These are phyloP conservation scores for Colletotrichum noveboracense DNA, from an alignment of 2,329 filamentous ascomycete genomes.

Conservation along the genomic window DNA sequence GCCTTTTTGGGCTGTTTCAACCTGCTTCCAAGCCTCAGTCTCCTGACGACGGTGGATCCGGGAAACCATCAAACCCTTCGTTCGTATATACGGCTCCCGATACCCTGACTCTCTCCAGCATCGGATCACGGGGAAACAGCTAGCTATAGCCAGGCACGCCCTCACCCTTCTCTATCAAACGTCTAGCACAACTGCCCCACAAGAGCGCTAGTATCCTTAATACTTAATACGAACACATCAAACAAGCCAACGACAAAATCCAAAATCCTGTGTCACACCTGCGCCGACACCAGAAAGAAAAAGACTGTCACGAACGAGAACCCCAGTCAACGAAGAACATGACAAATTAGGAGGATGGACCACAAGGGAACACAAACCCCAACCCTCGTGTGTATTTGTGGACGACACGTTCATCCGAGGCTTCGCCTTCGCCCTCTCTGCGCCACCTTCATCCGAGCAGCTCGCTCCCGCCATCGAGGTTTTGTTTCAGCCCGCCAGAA, in stretches of 20 bases:
- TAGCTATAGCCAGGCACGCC: rapidly evolving
- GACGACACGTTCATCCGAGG: not conserved
- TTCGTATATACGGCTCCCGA: not conserved
- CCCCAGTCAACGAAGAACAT: not conserved
- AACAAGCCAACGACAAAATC: not conserved
- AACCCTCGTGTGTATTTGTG: not conserved
- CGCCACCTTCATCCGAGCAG: not conserved
- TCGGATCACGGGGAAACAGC: not conserved
- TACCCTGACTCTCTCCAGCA: not conserved
- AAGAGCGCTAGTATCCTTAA: not conserved
- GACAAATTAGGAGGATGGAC: not conserved
- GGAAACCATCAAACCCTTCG: not conserved
- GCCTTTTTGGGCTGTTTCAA: not conserved
- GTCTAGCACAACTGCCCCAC: rapidly evolving
- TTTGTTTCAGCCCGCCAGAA: not conserved
- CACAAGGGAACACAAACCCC: not conserved
- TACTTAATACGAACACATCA: not conserved
- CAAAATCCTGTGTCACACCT: not conserved
- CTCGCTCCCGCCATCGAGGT: not conserved
- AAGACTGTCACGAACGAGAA: not conserved
- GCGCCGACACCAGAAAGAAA: not conserved
- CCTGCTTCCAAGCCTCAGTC: not conserved
- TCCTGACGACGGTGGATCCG: not conserved
- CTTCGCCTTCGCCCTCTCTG: not conserved
- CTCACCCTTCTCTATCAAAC: not conserved